Conservation (phyloP, 1,139 yeast species). For the Yamadazyma buinensis region DNA sequence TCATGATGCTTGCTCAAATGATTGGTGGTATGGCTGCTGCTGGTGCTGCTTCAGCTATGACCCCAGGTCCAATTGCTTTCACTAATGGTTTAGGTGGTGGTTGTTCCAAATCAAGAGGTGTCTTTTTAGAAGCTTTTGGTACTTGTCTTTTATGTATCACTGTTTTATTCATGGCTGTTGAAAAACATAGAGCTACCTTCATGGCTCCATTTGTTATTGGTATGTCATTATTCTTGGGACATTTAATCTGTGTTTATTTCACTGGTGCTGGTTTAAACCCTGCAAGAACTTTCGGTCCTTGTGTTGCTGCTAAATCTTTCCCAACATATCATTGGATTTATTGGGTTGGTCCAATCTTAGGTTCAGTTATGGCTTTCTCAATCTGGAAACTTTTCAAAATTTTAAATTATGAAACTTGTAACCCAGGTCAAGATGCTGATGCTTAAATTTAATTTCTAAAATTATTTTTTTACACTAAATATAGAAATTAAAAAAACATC, state of each 20-base stretch:
- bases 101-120: slow-evolving; percentile 69
- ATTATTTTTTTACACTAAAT: too few species aligned
- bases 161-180: slow-evolving; percentile 81
- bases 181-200: slow-evolving; percentile 70
- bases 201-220: slow-evolving; percentile 87
- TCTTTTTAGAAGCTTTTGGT: slow-evolving; percentile 81
- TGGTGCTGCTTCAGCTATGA: slow-evolving; percentile 83
- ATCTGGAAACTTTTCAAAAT: slow-evolving; percentile 66
- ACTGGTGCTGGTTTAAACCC: slow-evolving; percentile 95
- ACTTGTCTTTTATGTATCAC: slow-evolving; percentile 71
- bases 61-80: slow-evolving; percentile 76
- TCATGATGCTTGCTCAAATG: slow-evolving; percentile 66
- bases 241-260: slow-evolving; percentile 75
- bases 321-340: slow-evolving; percentile 88
- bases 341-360: slow-evolving; percentile 84
- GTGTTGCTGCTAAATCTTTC: slow-evolving; percentile 67
- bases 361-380: slow-evolving; percentile 61
- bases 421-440: slow-evolving; percentile 64
- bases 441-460: too few species aligned
- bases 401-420: slow-evolving; percentile 66
- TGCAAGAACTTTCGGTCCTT: slow-evolving; percentile 86
- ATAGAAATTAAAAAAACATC: too few species aligned
- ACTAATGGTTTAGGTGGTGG: slow-evolving; percentile 74
- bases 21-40: slow-evolving; percentile 92
- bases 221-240: slow-evolving; percentile 75